Base-by-base conservation (phyloP, 148 eudicot genomes). In the Agrostemma githago region DNA sequence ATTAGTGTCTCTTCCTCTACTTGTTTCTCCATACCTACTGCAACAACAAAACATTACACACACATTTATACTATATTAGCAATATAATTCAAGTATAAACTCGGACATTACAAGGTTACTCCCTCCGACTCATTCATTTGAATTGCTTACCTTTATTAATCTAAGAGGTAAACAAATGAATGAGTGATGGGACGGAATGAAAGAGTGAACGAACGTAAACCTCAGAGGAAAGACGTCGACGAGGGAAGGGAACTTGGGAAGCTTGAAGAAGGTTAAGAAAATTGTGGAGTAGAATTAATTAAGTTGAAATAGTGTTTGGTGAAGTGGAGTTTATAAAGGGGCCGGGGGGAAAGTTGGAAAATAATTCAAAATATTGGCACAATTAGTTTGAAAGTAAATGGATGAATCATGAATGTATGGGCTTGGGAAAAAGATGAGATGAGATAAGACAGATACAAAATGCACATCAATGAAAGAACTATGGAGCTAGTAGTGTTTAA, bases 371-470 rank as follows among this genome's bases (percentile, higher is more conserved):
- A 34, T 12, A 38, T 10, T 37, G 16, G 15, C 7, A 15, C 0
- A 16, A 8, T 4, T 12, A 5, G 71, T 38, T 66, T 71, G 11
- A 74, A 54, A 48, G 62, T 65, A 62, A 72, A 73, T 69, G 76
- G 78, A 77, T 58, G 74, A 57, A 77, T 79, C 76, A 77, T 58
- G 74, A 57, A 77, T 79, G 88, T 84, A 90, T 90, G 92, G 95
- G 90, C 91, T 82, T 77, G 75, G 85, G 82, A 83, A 82, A 85
- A 84, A 85, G 88, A 84, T 85, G 88, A 85, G 89, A 87, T 83
- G 84, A 84, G 92, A 88, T 77, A 80, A 78, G 72, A 72, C 58
- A 71, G 74, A 72, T 54, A 21, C 53, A 46, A 26, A 26, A 26
- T 26, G 34, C 34, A 26, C 34, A 26, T 26, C 34, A 26, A 26